Percentiles rank a stretch among this genome's conserved stretches.
Conservation (phyloP, 495 filamentous ascomycete species). For the Penicillium paradoxum region DNA sequence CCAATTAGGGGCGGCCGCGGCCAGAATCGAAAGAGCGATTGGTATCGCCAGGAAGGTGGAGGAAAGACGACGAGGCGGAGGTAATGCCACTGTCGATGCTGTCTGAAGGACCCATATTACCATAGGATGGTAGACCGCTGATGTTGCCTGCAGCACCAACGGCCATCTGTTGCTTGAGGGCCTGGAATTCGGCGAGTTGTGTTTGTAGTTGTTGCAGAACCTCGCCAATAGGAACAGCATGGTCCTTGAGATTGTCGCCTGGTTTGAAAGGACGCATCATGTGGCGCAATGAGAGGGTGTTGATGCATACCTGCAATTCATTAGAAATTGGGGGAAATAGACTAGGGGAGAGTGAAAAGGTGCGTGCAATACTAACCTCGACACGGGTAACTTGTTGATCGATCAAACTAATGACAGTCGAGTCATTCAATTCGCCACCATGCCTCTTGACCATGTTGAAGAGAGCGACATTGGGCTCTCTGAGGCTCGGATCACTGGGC, state of each 20-base stretch:
- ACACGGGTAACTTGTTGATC: constrained; percentile 93
- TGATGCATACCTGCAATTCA: constrained; percentile 52
- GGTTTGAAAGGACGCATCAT: constrained; percentile 51
- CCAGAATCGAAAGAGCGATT: constrained; percentile 17
- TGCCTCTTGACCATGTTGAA: constrained; percentile 77
- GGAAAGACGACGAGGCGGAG: constrained; percentile 34
- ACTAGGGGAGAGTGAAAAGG: background rate
- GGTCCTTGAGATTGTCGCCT: constrained; percentile 41
- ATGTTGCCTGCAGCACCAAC: constrained; percentile 28
- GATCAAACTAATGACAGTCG: constrained; percentile 76
- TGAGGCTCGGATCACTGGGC: constrained; percentile 49
- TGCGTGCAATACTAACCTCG: constrained; percentile 59
- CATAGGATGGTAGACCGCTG: constrained; percentile 16
- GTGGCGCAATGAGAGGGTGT: constrained; percentile 61
- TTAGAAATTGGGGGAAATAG: constrained; percentile 14
- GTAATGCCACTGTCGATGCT: constrained; percentile 19
- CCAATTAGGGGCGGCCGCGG: constrained; percentile 6
- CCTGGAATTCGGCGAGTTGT: constrained; percentile 47
- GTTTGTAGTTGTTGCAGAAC: constrained; percentile 44
- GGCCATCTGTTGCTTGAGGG: constrained; percentile 45
- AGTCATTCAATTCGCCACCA: constrained; percentile 82
- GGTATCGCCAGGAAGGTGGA: constrained; percentile 18
- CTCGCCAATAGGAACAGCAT: constrained; percentile 49
- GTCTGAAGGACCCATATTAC: constrained; percentile 14
- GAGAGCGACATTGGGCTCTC: constrained; percentile 73